Conservation (phyloP, 1,284 basidiomycete species). For the Tylopilus orsonianus region DNA sequence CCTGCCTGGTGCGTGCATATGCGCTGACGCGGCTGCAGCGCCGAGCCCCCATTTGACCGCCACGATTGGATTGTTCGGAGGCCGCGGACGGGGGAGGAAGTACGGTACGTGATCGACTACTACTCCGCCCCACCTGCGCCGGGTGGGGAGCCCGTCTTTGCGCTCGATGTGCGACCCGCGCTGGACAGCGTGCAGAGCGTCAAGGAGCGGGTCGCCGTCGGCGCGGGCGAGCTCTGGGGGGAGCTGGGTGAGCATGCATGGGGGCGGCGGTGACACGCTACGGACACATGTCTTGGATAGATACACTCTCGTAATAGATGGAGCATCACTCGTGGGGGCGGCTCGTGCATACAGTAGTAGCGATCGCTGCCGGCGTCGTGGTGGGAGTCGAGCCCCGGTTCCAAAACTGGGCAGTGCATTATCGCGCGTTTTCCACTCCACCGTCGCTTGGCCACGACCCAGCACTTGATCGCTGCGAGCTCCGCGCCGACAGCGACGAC, state of each 20-base stretch:
- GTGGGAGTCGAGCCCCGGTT: constrained; percentile 6
- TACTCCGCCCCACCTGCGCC: constrained; percentile 85
- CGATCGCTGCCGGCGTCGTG: constrained; percentile 8
- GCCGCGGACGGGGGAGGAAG: constrained; percentile 67
- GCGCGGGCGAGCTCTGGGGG: constrained; percentile 72
- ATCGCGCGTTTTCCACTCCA: constrained; percentile 16
- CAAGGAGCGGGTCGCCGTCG: constrained; percentile 68
- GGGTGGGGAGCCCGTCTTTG: constrained; percentile 89
- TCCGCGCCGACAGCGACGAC: constrained; percentile 11
- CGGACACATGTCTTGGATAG: constrained; percentile 5
- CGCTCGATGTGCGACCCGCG: constrained; percentile 88
- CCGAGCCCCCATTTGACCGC: constrained; percentile 94
- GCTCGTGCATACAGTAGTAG: not conserved
- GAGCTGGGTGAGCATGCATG: constrained; percentile 33
- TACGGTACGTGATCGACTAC: constrained; percentile 96
- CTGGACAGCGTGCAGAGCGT: constrained; percentile 77
- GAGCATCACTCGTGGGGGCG: too few relatives aligned
- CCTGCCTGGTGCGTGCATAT: not conserved
- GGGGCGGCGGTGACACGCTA: constrained; percentile 21
- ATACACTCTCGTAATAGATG: constrained; percentile 5
- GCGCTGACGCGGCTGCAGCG: constrained; percentile 44
- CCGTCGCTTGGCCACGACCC: constrained; percentile 9
- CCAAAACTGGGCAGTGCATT: constrained; percentile 26
- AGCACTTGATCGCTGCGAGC: constrained; percentile 6
- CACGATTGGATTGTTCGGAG: constrained; percentile 97